phyloP scores from a whole-genome alignment of 2,329 filamentous ascomycete genomes.

The Arachnopeziza araneosa region DNA sequence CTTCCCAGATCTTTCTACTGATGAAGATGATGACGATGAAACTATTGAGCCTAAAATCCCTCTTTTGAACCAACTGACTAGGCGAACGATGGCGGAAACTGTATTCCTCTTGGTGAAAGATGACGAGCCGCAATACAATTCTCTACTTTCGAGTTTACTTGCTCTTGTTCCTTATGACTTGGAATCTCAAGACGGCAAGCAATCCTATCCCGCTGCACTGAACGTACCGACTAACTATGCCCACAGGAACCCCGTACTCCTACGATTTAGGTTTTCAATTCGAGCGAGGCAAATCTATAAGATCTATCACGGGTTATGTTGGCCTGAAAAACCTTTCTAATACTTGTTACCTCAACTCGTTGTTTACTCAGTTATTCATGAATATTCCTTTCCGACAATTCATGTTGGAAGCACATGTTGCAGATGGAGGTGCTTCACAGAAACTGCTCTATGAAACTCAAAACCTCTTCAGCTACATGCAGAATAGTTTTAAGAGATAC shows the following conservation, averaged over 20 bases:
- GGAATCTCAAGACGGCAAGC: constrained; percentile 33
- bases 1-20: constrained; percentile 49
- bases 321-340: constrained; percentile 90
- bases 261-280: constrained; percentile 58
- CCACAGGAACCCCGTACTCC: constrained; percentile 43
- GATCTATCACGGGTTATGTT: constrained; percentile 74
- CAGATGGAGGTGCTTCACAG: constrained; percentile 52
- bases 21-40: constrained; percentile 23
- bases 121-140: constrained; percentile 41
- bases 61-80: constrained; percentile 48
- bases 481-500: constrained; percentile 69
- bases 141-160: constrained; percentile 47
- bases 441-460: constrained; percentile 72
- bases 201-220: background rate
- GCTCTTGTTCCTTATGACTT: constrained; percentile 44
- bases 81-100: constrained; percentile 55
- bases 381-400: constrained; percentile 83
- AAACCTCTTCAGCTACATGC: constrained; percentile 77
- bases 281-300: constrained; percentile 62
- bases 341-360: constrained; percentile 94
- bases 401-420: constrained; percentile 59
- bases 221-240: constrained; percentile 18
- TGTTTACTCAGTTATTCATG: constrained; percentile 95
- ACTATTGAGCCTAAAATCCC: constrained; percentile 36
- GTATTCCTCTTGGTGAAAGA: constrained; percentile 51